Evolutionary conservation across 176 grass and related monocot genomes (phyloP).

Genomic region (Ananas comosus): DNA sequence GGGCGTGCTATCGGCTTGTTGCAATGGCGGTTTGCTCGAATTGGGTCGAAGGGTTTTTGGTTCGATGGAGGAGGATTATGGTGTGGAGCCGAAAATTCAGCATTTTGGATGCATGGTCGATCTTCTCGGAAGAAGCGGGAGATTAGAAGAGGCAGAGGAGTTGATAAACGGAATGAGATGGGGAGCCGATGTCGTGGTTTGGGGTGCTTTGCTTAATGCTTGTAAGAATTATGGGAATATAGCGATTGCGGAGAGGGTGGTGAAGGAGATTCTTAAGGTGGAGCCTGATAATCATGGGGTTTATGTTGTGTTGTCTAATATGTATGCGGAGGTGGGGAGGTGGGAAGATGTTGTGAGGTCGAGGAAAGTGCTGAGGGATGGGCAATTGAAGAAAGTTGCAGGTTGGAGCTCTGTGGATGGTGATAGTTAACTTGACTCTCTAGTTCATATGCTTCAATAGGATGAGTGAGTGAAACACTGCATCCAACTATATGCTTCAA

Average conservation of each 20-base stretch:
- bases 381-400: constrained; percentile 31
- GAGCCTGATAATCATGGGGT: constrained; percentile 44
- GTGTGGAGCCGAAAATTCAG: constrained; percentile 30
- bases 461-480: too few species aligned
- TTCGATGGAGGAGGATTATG: constrained; percentile 32
- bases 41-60: constrained; percentile 28
- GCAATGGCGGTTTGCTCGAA: constrained; percentile 25
- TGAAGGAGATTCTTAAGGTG: constrained; percentile 38
- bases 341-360: constrained; percentile 48
- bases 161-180: constrained; percentile 36
- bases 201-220: constrained; percentile 37
- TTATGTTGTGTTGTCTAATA: constrained; percentile 49
- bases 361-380: constrained; percentile 41
- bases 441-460: neutral
- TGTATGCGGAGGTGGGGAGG: constrained; percentile 40
- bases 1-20: constrained; percentile 29
- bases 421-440: neutral
- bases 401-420: constrained; percentile 28
- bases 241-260: constrained; percentile 32
- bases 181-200: constrained; percentile 24
- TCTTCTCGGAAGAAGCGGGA: constrained; percentile 33
- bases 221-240: constrained; percentile 43
- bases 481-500: too few species aligned
- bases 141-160: constrained; percentile 34
- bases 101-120: constrained; percentile 59